These are phyloP conservation scores for Neofusicoccum cordaticola DNA, from an alignment of 2,329 filamentous ascomycete species.

Conservation along the genomic window DNA sequence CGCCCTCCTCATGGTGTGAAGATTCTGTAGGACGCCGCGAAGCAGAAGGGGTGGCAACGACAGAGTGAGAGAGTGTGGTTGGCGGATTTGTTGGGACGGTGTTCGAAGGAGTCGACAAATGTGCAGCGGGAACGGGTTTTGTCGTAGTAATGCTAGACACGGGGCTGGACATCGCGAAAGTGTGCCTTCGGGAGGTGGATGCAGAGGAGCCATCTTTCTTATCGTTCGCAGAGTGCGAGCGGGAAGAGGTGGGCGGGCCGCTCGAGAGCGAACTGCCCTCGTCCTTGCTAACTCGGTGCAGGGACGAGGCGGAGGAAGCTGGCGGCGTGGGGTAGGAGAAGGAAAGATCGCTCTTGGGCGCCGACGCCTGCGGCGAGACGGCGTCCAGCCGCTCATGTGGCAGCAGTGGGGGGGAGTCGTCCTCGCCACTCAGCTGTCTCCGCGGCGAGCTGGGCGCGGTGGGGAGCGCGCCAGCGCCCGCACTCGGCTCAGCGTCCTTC, in stretches of 20 bases:
- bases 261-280: conserved; percentile 20
- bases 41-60: conserved; percentile 46
- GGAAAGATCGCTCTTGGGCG: conserved; percentile 20
- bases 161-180: conserved; percentile 46
- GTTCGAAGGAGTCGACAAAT: conserved; percentile 66
- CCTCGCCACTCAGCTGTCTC: conserved; percentile 17
- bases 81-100: conserved; percentile 44
- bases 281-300: conserved; percentile 27
- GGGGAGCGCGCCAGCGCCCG: conserved; percentile 23
- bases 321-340: conserved; percentile 41
- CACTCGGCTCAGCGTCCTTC: neutral
- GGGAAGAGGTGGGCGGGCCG: conserved; percentile 23
- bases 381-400: conserved; percentile 32
- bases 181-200: conserved; percentile 30
- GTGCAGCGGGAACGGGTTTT: conserved; percentile 61
- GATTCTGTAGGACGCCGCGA: conserved; percentile 51
- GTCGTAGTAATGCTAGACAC: conserved; percentile 64
- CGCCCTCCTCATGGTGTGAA: conserved; percentile 66
- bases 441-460: conserved; percentile 35
- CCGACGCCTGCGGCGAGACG: conserved; percentile 1
- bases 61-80: conserved; percentile 53
- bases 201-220: conserved; percentile 24
- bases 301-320: conserved; percentile 40
- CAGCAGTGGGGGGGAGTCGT: conserved; percentile 32
- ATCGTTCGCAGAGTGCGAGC: conserved; percentile 22